Base-by-base conservation (phyloP, 306 rosid genomes). In the Betula pendula region DNA sequence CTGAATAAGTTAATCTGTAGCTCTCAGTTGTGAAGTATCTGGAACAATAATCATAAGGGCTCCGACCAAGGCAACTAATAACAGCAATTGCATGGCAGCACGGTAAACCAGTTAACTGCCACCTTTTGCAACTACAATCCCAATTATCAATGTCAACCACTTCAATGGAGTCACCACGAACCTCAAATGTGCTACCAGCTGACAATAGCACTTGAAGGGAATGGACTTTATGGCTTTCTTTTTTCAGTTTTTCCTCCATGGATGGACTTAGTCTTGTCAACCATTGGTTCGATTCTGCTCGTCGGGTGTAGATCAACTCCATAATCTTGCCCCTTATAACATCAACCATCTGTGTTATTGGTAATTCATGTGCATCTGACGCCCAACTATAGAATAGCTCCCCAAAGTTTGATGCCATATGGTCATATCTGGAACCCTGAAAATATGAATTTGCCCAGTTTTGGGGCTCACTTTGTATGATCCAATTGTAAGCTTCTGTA, bases 281-380 rank as follows among this genome's bases (percentile, higher is more conserved):
- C 98, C 98, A 95, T 40, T 87, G 90, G 77, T 82, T 88, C 24
- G 97, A 89, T n/a, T 68, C 89, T 29, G 88, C 75, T 27, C 85
- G 83, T 81, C 97, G 88, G 38, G 90, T 8, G 73, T 75, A 80
- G 69, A 95, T 87, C 87, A 92, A 83, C 75, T 95, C 97, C 92
- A 85, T 89, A 75, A 90, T 88, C 85, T 88, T 95, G 47, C 90
- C 83, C 87, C 92, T 85, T 73, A 90, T 92, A 69, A 86, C 89
- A 73, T 95, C 97, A 58, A 95, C 94, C 98, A 95, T 92, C 76
- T 95, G 98, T 9, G 98, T 95, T 79, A 95, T 95, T 3, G 98
- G 98, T 83, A 95, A 77, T 60, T 92, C 97, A 44, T 91, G 90
- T 6, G 96, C 97, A 47, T 92, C 91, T 71, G 97, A 85, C 47